Conservation (phyloP, 148 eudicot genomes). For the Cornus kousa region DNA sequence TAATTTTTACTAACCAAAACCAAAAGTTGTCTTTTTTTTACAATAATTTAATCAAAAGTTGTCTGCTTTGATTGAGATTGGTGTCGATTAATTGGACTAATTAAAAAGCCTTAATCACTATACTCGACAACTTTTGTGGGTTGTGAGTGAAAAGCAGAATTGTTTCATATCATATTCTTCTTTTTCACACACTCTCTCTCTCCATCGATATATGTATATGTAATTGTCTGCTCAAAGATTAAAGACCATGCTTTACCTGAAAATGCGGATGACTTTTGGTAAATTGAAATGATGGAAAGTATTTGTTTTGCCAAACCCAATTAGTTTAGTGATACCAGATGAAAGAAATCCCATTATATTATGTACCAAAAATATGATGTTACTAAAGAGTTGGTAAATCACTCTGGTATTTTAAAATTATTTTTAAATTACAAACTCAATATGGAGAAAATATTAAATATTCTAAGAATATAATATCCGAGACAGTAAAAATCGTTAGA, state of each 20-base stretch:
- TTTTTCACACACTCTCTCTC: too few relatives aligned
- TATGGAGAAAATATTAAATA: too few relatives aligned
- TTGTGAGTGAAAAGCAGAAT: neutral
- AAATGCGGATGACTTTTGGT: neutral
- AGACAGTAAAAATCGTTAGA: too few relatives aligned
- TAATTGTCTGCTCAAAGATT: neutral
- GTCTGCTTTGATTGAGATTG: constrained; percentile 21
- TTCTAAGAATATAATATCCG: too few relatives aligned
- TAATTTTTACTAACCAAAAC: neutral
- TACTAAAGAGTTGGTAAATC: neutral
- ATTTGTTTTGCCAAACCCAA: neutral
- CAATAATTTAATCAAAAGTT: neutral
- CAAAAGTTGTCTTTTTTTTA: neutral
- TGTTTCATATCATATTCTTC: neutral
- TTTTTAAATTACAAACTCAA: neutral
- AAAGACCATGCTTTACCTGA: constrained; percentile 9
- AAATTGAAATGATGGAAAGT: neutral
- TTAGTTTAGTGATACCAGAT: neutral
- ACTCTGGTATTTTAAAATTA: neutral
- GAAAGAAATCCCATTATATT: too few relatives aligned
- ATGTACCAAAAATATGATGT: neutral
- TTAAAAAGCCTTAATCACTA: neutral
- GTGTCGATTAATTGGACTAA: neutral
- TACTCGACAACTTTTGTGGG: neutral
- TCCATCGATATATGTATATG: too few relatives aligned